Evolutionary conservation across 2,329 filamentous ascomycete species (phyloP).

Genomic region (Pseudogymnoascus sp.): DNA sequence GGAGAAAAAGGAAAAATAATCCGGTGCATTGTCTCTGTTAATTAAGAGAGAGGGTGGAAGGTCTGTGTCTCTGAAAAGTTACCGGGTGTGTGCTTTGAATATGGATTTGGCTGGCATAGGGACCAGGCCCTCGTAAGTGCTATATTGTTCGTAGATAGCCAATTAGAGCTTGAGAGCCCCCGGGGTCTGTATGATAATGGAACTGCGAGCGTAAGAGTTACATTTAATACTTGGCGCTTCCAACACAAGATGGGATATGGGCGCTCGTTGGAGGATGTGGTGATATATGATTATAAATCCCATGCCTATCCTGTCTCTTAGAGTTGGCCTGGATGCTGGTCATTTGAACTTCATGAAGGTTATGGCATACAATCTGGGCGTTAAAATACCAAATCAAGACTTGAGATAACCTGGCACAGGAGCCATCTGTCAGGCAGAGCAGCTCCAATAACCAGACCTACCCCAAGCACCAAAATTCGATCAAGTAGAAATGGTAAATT

Average conservation of each 20-base stretch:
- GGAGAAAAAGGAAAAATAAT: background rate
- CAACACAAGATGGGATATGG: no score
- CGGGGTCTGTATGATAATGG: background rate
- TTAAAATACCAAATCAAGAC: background rate
- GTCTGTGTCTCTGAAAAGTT: background rate
- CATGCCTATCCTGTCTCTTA: background rate
- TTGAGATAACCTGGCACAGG: background rate
- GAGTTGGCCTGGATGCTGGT: background rate
- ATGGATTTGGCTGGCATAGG: background rate
- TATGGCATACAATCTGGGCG: background rate
- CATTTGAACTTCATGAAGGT: background rate
- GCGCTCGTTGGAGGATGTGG: background rate
- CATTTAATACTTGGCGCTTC: no score
- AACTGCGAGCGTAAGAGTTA: background rate
- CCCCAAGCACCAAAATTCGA: background rate
- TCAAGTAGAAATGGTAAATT: slow-evolving; percentile 6
- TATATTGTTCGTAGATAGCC: background rate
- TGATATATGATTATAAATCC: background rate
- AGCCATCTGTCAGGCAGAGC: background rate
- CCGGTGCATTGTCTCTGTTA: background rate
- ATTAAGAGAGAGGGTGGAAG: background rate
- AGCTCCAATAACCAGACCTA: background rate
- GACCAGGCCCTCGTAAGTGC: background rate
- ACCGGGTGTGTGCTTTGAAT: background rate
- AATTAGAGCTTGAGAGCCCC: background rate